Conservation (phyloP, 768 basidiomycete species). For the Tulasnella sp. region DNA sequence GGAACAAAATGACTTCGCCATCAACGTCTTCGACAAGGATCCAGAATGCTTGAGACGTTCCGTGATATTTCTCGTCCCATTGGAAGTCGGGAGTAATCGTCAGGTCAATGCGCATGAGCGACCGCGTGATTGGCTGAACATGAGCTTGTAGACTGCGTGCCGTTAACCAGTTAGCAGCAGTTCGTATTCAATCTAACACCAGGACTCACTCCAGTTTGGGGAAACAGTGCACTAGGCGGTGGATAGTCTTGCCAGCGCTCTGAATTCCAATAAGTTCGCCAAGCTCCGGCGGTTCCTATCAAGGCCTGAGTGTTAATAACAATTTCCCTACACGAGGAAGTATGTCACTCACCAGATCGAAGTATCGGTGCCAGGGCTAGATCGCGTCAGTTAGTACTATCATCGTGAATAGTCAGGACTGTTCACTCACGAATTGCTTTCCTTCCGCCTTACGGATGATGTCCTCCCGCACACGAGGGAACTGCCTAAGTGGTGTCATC, state of each 20-base stretch:
- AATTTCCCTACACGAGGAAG: too few species aligned
- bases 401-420: neutral
- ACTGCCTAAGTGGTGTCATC: constrained; percentile 96
- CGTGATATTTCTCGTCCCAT: constrained; percentile 95
- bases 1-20: constrained; percentile 93
- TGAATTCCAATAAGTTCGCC: constrained; percentile 93
- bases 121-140: constrained; percentile 93
- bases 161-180: neutral
- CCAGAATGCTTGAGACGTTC: constrained; percentile 82
- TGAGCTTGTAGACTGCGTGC: constrained; percentile 75
- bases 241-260: constrained; percentile 87
- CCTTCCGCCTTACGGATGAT: constrained; percentile 88
- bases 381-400: neutral
- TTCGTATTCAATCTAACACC: neutral
- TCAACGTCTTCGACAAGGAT: constrained; percentile 97
- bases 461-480: constrained; percentile 83
- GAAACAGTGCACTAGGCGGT: constrained; percentile 92
- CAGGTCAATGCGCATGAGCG: constrained; percentile 85
- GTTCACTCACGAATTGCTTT: constrained; percentile 80
- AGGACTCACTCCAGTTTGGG: constrained; percentile 78
- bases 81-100: constrained; percentile 97
- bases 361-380: constrained; percentile 95
- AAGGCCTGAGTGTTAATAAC: neutral
- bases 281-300: constrained; percentile 75
- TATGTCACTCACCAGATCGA: constrained; percentile 59